phyloP scores from a whole-genome alignment of 2,329 filamentous ascomycete genomes.

The Verticillium zaregamsianum region DNA sequence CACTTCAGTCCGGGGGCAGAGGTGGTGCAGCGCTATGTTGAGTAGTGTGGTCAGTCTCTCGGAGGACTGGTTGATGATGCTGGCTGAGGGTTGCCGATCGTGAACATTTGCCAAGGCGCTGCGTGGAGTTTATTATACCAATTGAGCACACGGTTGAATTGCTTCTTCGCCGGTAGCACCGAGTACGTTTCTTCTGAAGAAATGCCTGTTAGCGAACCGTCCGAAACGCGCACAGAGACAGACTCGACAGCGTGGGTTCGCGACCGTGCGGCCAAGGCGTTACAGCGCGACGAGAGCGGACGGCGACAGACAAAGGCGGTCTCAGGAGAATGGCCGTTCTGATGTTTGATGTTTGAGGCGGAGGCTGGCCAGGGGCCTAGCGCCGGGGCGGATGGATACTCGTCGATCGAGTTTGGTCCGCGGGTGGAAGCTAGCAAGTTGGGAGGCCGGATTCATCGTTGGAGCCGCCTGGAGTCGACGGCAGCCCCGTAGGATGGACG shows the following conservation, averaged over 20 bases:
- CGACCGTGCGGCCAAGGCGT: background rate
- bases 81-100: background rate
- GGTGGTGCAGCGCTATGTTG: slow-evolving; percentile 10
- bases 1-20: slow-evolving; percentile 22
- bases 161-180: background rate
- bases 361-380: background rate
- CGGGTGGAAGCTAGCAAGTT: background rate
- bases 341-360: background rate
- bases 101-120: background rate
- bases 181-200: background rate
- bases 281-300: background rate
- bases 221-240: background rate
- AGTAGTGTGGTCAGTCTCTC: background rate
- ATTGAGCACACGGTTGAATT: background rate
- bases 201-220: background rate
- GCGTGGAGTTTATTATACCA: background rate
- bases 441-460: background rate
- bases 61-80: too few species aligned
- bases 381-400: background rate
- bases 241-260: background rate
- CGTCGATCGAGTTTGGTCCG: background rate
- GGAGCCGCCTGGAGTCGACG: background rate
- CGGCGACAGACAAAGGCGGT: background rate
- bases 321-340: background rate
- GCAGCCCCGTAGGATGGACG: background rate